phyloP scores from a whole-genome alignment of 2,329 filamentous ascomycete genomes.

The Microsporum audouinii region DNA sequence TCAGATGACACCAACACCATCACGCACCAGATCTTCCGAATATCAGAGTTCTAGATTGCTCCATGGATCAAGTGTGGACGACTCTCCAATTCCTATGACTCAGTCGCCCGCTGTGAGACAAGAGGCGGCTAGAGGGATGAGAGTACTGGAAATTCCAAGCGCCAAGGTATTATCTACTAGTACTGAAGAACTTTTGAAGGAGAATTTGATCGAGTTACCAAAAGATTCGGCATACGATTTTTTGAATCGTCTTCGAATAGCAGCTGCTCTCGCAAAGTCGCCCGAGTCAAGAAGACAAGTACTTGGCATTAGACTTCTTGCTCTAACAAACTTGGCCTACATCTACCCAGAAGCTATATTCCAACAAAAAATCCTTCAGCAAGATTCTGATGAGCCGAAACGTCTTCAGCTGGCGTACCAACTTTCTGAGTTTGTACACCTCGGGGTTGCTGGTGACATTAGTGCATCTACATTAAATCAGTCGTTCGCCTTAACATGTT shows the following conservation, averaged over 20 bases:
- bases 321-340: constrained; percentile 83
- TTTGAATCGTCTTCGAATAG: constrained; percentile 68
- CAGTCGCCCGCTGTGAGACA: constrained; percentile 27
- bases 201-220: constrained; percentile 53
- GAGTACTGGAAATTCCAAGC: constrained; percentile 53
- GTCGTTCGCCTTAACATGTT: constrained; percentile 64
- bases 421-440: constrained; percentile 80
- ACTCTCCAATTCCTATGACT: constrained; percentile 41
- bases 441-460: constrained; percentile 56
- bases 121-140: constrained; percentile 32
- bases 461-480: constrained; percentile 66
- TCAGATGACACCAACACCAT: constrained; percentile 63
- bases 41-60: constrained; percentile 43
- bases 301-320: constrained; percentile 69
- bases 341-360: constrained; percentile 77
- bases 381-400: constrained; percentile 80
- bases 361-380: constrained; percentile 69
- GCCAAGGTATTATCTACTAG: constrained; percentile 33
- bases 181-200: constrained; percentile 29
- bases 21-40: constrained; percentile 53
- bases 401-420: constrained; percentile 85
- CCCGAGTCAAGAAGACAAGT: constrained; percentile 59
- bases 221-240: constrained; percentile 67
- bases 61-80: constrained; percentile 34
- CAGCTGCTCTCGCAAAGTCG: constrained; percentile 64